Conservation (phyloP, 2,329 filamentous ascomycete genomes). For the Parascedosporium putredinis region DNA sequence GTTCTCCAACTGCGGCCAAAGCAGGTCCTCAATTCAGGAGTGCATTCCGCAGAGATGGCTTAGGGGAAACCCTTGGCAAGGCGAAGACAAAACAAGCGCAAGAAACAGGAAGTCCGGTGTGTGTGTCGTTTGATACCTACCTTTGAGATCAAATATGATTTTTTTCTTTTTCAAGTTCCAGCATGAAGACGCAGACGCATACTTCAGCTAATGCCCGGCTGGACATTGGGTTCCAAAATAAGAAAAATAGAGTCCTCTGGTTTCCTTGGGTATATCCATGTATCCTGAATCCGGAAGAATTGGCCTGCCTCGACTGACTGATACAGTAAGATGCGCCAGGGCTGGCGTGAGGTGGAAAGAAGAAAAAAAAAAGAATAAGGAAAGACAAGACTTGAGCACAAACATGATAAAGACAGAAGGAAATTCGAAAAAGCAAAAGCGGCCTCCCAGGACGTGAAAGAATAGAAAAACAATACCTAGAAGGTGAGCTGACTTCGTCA, state of each 20-base stretch:
- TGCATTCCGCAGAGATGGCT: background rate
- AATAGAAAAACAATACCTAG: slow-evolving; percentile 50
- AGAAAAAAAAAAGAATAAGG: background rate
- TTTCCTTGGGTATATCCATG: background rate
- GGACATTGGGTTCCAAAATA: background rate
- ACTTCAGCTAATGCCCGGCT: background rate
- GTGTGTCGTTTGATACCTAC: background rate
- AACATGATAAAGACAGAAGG: slow-evolving; percentile 12
- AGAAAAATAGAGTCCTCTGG: background rate
- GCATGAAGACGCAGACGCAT: background rate
- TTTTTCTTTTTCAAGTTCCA: background rate
- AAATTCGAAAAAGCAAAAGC: slow-evolving; percentile 10
- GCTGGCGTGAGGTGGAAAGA: background rate
- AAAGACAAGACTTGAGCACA: slow-evolving; percentile 9
- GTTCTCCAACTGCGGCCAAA: too few relatives aligned
- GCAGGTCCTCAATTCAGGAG: too few relatives aligned
- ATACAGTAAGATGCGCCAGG: slow-evolving; percentile 3
- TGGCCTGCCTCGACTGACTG: background rate
- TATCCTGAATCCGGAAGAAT: background rate
- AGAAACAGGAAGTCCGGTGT: slow-evolving; percentile 4
- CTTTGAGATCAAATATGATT: background rate
- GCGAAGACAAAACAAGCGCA: slow-evolving; percentile 10
- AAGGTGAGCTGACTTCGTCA: slow-evolving; percentile 49
- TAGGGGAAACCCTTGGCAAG: background rate
- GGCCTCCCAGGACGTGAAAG: slow-evolving; percentile 20